A percentile compares a stretch with the other conserved stretches of the same genome.
These are phyloP conservation scores for Epichloe uncinata DNA, from an alignment of 2,329 filamentous ascomycete species.

Conservation along the genomic window DNA sequence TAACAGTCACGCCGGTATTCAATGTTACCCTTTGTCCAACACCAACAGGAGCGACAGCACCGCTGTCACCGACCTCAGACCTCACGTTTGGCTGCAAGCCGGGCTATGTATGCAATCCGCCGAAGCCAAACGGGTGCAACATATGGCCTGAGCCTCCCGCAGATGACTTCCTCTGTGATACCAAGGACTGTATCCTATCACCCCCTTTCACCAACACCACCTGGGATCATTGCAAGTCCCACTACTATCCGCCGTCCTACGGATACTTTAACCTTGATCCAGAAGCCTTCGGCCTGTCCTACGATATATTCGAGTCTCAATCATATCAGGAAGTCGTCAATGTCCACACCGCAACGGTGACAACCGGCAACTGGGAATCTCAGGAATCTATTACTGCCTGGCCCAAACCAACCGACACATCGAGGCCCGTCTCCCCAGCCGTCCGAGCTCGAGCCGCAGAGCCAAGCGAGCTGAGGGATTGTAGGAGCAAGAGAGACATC, in stretches of 20 bases:
- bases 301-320: conserved; percentile 43
- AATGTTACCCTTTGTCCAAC: conserved; percentile 28
- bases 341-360: conserved; percentile 28
- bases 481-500: conserved; percentile 24
- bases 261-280: conserved; percentile 55
- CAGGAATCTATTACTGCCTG: conserved; percentile 32
- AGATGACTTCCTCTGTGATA: conserved; percentile 33
- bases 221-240: conserved; percentile 32
- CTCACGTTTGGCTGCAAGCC: conserved; percentile 40
- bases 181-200: conserved; percentile 29
- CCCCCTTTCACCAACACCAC: conserved; percentile 21
- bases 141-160: conserved; percentile 35
- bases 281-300: conserved; percentile 46
- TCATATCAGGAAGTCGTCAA: conserved; percentile 22
- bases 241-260: conserved; percentile 34
- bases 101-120: conserved; percentile 39
- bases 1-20: conserved; percentile 15
- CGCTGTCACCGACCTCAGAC: conserved; percentile 24
- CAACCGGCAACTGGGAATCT: conserved; percentile 42
- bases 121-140: conserved; percentile 35
- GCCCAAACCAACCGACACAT: conserved; percentile 2
- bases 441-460: not conserved
- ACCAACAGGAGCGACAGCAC: conserved; percentile 24
- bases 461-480: conserved; percentile 6
- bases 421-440: not conserved